Evolutionary conservation across 768 basidiomycete species (phyloP).

Genomic region (Lactifluus volemus): DNA sequence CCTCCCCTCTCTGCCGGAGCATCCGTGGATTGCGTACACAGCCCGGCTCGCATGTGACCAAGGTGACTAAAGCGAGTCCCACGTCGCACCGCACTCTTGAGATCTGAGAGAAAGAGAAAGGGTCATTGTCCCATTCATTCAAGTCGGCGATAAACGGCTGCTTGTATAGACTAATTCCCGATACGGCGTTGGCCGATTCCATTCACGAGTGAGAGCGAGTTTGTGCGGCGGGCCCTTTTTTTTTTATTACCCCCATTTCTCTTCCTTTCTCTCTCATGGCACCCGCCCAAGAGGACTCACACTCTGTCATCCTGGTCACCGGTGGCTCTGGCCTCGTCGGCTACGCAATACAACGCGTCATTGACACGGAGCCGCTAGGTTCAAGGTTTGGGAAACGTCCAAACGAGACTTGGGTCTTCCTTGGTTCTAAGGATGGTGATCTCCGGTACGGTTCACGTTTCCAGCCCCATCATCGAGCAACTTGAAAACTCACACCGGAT

Average conservation of each 20-base stretch:
- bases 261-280: neutral
- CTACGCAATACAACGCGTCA: constrained; percentile 68
- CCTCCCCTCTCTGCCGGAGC: no score
- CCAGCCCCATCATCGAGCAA: neutral
- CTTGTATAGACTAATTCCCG: no score
- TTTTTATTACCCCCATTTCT: neutral
- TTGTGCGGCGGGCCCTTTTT: no score
- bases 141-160: no score
- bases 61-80: no score
- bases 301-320: constrained; percentile 62
- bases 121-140: no score
- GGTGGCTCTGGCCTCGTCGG: constrained; percentile 85
- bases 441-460: constrained; percentile 47
- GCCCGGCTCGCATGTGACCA: neutral
- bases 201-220: no score
- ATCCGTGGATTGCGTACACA: neutral
- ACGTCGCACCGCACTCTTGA: no score
- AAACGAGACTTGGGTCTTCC: constrained; percentile 84
- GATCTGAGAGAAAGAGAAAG: no score
- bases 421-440: constrained; percentile 72
- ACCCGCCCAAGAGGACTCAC: neutral
- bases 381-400: constrained; percentile 68
- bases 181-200: no score
- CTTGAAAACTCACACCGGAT: neutral
- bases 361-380: constrained; percentile 69